Evolutionary conservation across 2,329 filamentous ascomycete genomes (phyloP).

Genomic region (Trichophyton rubrum): DNA sequence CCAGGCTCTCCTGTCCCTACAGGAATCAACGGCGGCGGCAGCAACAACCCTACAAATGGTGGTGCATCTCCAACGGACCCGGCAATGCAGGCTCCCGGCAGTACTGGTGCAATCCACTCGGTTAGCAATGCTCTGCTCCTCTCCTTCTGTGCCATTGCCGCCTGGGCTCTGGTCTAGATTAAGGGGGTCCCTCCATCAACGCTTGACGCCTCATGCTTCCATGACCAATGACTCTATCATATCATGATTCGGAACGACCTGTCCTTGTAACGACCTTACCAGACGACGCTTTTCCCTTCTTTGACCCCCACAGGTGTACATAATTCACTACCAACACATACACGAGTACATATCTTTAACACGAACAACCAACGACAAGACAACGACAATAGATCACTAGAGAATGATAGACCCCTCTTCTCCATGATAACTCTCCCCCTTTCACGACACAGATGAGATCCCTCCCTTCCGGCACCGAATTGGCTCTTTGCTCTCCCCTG

Average conservation of each 20-base stretch:
- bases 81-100: neutral
- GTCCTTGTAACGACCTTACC: neutral
- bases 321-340: neutral
- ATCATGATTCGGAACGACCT: neutral
- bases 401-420: neutral
- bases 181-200: neutral
- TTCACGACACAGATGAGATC: neutral
- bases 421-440: neutral
- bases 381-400: neutral
- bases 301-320: neutral
- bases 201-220: neutral
- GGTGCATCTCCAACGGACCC: neutral
- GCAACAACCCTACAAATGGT: neutral
- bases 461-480: neutral
- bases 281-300: neutral
- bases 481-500: neutral
- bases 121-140: neutral
- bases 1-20: neutral
- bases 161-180: neutral
- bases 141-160: neutral
- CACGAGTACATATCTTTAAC: neutral
- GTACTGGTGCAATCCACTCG: neutral
- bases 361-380: neutral
- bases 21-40: neutral
- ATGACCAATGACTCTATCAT: neutral